Conservation (phyloP, 140 eudicot genomes). For the Flaveria floridana region DNA sequence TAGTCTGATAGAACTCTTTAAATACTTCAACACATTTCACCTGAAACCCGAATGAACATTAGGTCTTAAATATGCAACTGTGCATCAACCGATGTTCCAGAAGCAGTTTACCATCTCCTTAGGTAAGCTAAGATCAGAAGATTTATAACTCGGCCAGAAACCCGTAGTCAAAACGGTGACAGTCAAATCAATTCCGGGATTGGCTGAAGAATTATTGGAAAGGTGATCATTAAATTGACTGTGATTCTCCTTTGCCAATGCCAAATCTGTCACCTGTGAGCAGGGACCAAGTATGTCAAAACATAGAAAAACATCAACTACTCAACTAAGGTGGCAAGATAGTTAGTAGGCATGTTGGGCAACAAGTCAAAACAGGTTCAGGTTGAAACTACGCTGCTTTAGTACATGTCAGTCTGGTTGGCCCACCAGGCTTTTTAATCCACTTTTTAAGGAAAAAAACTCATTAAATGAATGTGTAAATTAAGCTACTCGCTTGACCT, state of each 20-base stretch:
- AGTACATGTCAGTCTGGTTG: neutral
- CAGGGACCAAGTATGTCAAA: constrained; percentile 17
- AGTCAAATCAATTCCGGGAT: constrained; percentile 55
- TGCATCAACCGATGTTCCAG: neutral
- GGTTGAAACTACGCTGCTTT: neutral
- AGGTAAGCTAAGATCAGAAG: constrained; percentile 61
- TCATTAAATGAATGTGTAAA: neutral
- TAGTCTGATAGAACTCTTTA: constrained; percentile 56
- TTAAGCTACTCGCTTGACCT: neutral
- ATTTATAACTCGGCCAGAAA: constrained; percentile 65
- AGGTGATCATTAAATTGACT: constrained; percentile 51
- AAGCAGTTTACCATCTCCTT: constrained; percentile 53
- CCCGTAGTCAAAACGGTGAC: constrained; percentile 72
- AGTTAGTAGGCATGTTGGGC: neutral
- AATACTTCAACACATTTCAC: constrained; percentile 68
- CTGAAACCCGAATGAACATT: constrained; percentile 34
- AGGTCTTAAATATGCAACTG: neutral
- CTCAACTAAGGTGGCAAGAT: neutral
- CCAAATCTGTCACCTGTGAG: constrained; percentile 57
- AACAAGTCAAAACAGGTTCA: neutral
- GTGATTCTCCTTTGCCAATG: constrained; percentile 58
- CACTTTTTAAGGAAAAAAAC: neutral
- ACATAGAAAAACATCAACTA: neutral
- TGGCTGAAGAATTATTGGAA: constrained; percentile 26
- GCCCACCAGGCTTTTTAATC: neutral